Evolutionary conservation across 2,329 filamentous ascomycete species (phyloP).

Genomic region (Cylindrodendrum hubeiense): DNA sequence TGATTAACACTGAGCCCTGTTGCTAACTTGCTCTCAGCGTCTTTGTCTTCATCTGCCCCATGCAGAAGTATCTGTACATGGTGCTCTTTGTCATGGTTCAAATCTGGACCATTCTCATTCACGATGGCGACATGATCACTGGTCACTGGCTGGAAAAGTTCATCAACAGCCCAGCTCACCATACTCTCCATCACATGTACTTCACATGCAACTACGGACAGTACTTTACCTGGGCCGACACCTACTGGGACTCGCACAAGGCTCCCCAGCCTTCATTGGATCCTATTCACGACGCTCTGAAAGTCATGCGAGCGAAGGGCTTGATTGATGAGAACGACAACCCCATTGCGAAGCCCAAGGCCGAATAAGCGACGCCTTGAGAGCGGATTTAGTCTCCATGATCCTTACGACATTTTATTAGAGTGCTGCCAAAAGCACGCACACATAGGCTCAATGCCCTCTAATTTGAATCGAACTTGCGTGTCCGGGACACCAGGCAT

Average conservation of each 20-base stretch:
- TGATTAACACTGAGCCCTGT: not conserved
- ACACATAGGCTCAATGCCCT: not conserved
- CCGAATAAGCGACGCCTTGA: constrained; percentile 34
- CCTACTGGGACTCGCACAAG: constrained; percentile 58
- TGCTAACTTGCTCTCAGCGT: constrained; percentile 44
- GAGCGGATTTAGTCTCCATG: not conserved
- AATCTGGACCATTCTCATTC: constrained; percentile 63
- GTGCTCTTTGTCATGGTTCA: constrained; percentile 58
- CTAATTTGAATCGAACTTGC: not conserved
- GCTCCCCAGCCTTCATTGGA: constrained; percentile 58
- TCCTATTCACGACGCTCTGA: constrained; percentile 58
- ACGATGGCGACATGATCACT: constrained; percentile 63
- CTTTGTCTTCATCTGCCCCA: constrained; percentile 59
- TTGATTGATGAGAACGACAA: constrained; percentile 58
- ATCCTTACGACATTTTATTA: not conserved
- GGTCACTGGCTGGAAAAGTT: constrained; percentile 60
- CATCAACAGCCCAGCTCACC: constrained; percentile 62
- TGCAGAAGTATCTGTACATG: constrained; percentile 60
- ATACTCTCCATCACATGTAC: constrained; percentile 63
- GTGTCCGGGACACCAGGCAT: not conserved
- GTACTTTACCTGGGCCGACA: constrained; percentile 62
- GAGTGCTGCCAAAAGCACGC: not conserved
- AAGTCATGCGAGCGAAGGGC: constrained; percentile 59
- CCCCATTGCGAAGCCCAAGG: constrained; percentile 49
- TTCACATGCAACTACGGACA: constrained; percentile 64